Evolutionary conservation across 2,329 filamentous ascomycete species (phyloP).

Genomic region (Apiospora phragmitis): DNA sequence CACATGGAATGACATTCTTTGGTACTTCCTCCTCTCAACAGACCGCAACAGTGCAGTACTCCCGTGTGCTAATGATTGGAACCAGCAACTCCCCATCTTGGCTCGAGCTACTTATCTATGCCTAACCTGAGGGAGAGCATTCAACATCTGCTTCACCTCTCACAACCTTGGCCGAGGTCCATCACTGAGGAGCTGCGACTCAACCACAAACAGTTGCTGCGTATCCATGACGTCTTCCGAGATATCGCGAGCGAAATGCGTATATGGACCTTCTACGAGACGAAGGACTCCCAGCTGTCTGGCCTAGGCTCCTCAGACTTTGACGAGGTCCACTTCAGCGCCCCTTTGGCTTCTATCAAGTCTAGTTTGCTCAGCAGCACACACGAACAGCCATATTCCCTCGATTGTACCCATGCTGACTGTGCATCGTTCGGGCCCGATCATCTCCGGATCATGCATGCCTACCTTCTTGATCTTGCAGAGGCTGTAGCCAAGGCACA

Average conservation of each 20-base stretch:
- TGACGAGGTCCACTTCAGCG: conserved; percentile 56
- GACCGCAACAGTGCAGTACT: conserved; percentile 12
- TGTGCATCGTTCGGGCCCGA: conserved; percentile 54
- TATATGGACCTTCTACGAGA: conserved; percentile 65
- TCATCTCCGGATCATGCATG: conserved; percentile 49
- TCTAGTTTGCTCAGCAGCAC: conserved; percentile 52
- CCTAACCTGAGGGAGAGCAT: conserved; percentile 56
- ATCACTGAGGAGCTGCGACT: conserved; percentile 53
- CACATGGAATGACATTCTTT: conserved; percentile 62
- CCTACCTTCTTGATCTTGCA: conserved; percentile 38
- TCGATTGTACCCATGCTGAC: conserved; percentile 56
- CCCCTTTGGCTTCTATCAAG: conserved; percentile 59
- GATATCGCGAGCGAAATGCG: conserved; percentile 58
- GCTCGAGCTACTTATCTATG: conserved; percentile 63
- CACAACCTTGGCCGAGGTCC: conserved; percentile 49
- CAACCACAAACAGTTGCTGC: conserved; percentile 48
- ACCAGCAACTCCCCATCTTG: conserved; percentile 59
- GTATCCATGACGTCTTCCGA: conserved; percentile 55
- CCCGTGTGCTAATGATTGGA: background rate
- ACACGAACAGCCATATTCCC: conserved; percentile 51
- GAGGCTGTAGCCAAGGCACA: conserved; percentile 39
- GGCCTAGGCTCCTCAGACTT: conserved; percentile 37
- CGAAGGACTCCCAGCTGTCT: conserved; percentile 57
- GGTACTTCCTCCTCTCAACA: conserved; percentile 38
- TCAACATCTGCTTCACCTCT: conserved; percentile 50